Base-by-base conservation (phyloP, 768 basidiomycete species). In the Leccinum subtestaceum region DNA sequence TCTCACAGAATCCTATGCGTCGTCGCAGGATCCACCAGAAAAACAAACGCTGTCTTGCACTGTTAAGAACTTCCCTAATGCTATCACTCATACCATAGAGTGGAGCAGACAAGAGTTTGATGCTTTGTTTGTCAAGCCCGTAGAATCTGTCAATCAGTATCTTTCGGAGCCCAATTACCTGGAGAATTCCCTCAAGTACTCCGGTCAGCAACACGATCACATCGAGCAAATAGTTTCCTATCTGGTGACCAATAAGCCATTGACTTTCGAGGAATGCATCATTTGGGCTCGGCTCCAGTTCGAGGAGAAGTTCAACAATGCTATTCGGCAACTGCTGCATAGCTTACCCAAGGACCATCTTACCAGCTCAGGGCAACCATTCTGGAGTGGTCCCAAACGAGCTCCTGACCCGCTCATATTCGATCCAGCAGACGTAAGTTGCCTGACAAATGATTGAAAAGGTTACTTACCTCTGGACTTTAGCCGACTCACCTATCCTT, bases 331-430 rank as follows among this genome's bases (percentile, higher is more conserved):
- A 72, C 78, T 99, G 36, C 73, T 99, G 48, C 93, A 84, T 80
- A 97, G 93, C 75, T 79, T 99, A 65, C 97, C 97, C 11, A 96
- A 95, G 73, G 97, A 99, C 71, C 89, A 91, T 40, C 77, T 91
- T 50, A 95, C 95, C 8, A 93, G 85, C 68, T 89, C 87, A 19
- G 97, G 97, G 5, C 92, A 94, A 65, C 95, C 95, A 11, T 99
- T 99, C 83, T 99, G 97, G 97, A 95, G 93, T 66, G 94, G 95
- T 19, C 97, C 97, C 2, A 99, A 99, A 80, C 85, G 97, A 60
- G 96, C 95, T 7, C 97, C 97, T 12, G 94, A 98, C 52, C 80
- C 96, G 27, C 78, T 99, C 62, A 78, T 79, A 5, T 99, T 98
- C 76, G 81, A 95, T 75, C 84, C 92, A 10, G 87, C 81, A 63